These are phyloP conservation scores for Rhizopogon vesiculosus DNA, from an alignment of 768 basidiomycete genomes.

Conservation along the genomic window DNA sequence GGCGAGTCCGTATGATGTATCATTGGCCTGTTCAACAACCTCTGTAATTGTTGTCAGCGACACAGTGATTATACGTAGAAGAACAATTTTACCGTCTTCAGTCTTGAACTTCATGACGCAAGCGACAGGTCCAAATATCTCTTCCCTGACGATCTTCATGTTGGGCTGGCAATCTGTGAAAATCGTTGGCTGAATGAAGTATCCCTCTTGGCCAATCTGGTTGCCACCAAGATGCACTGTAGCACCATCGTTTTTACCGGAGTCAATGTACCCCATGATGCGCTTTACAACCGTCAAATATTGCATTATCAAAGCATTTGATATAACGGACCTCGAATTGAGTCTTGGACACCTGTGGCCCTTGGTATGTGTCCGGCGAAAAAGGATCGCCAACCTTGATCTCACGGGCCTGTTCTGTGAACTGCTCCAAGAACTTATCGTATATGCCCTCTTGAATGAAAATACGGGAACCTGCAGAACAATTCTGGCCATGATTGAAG, in stretches of 20 bases:
- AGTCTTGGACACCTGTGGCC: slow-evolving; percentile 43
- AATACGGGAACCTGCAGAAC: slow-evolving; percentile 53
- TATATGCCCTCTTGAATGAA: slow-evolving; percentile 54
- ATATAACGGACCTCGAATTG: slow-evolving; percentile 36
- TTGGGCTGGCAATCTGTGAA: slow-evolving; percentile 38
- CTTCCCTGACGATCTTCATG: slow-evolving; percentile 39
- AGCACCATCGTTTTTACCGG: slow-evolving; percentile 46
- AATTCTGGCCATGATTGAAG: slow-evolving; percentile 41
- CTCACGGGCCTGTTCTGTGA: slow-evolving; percentile 30
- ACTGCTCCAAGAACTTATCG: slow-evolving; percentile 47
- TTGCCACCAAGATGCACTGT: slow-evolving; percentile 41
- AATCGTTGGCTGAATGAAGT: slow-evolving; percentile 42
- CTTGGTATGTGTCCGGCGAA: slow-evolving; percentile 34
- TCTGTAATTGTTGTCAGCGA: slow-evolving; percentile 11
- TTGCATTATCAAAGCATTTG: neutral
- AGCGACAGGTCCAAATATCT: slow-evolving; percentile 47
- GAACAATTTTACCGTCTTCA: slow-evolving; percentile 22
- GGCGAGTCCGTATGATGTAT: slow-evolving; percentile 43
- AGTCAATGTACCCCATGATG: slow-evolving; percentile 45
- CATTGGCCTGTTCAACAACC: slow-evolving; percentile 32
- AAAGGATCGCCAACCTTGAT: slow-evolving; percentile 44
- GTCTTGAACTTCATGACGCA: slow-evolving; percentile 42
- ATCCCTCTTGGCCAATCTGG: slow-evolving; percentile 37
- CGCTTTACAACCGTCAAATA: slow-evolving; percentile 21
- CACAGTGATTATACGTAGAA: neutral